Base-by-base conservation (phyloP, 257 asterid genomes). In the Verbascum thapsus region DNA sequence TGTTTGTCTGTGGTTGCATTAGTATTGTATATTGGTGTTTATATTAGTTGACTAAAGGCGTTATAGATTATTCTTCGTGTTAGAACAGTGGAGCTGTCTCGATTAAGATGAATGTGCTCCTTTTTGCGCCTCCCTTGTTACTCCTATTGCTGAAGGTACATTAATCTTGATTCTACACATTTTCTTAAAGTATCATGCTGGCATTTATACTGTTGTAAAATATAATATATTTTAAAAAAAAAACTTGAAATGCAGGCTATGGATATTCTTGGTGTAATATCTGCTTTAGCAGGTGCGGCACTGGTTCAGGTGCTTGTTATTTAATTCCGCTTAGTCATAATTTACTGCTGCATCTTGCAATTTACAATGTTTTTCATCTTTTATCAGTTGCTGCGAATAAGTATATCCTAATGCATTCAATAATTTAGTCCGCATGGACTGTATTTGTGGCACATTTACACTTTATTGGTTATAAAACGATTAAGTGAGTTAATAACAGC, bases 91-190 rank as follows among this genome's bases (percentile, higher is more conserved):
- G 79, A 76, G 96, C 96, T 49, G 95, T 91, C 84, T 87, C 97
- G 3, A 85, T 92, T 70, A 92, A 92, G 86, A 92, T 92, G 97
- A 92, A 87, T 64, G 87, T 87, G 69, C 99, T 89, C 57, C 98
- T 90, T 58, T 90, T 41, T 39, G 96, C 95, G 32, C 96, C 97
- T 53, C 81, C 96, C 45, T 60, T 89, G 68, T 75, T 87, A 49
- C 80, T 92, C 72, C 90, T 89, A 77, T 65, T 89, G 82, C 39
- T 89, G 76, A 88, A 92, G 99, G 99, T 89, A 74, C 43, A 43
- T 45, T 48, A 18, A 42, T 41, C 66, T 69, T 38, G 48, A 17
- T 74, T 52, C 22, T 13, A 54, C 9, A 45, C 16, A 45, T 32
- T 52, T 53, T 40, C 63, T 56, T 30, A 18, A 69, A 20, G 16